Evolutionary conservation across 257 asterid genomes (phyloP).

Genomic region (Solanum gandarillasii): DNA sequence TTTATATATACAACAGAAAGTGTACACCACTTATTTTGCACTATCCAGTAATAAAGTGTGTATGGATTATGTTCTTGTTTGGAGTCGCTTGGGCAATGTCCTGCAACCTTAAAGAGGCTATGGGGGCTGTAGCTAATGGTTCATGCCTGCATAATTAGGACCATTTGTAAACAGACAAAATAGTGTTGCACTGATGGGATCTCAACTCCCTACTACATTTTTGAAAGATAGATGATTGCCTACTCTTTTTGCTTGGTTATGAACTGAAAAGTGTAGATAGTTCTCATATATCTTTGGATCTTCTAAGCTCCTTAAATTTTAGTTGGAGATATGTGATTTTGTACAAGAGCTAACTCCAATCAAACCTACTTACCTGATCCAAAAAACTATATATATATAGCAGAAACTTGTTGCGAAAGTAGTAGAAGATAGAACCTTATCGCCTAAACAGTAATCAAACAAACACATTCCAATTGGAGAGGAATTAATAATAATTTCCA

Average conservation of each 20-base stretch:
- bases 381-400: neutral
- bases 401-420: neutral
- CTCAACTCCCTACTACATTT: neutral
- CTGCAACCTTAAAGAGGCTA: neutral
- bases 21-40: neutral
- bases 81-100: neutral
- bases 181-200: neutral
- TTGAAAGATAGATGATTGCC: neutral
- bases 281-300: neutral
- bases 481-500: neutral
- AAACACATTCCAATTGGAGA: neutral
- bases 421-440: neutral
- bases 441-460: neutral
- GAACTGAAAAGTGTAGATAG: neutral
- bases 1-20: neutral
- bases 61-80: neutral
- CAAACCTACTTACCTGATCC: neutral
- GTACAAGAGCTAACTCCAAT: neutral
- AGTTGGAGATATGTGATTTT: neutral
- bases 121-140: neutral
- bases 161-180: neutral
- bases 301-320: neutral
- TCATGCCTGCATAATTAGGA: neutral
- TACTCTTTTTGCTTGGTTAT: neutral
- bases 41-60: neutral